These are phyloP conservation scores for Phytophthora pistaciae DNA, from an alignment of 352 stramenopile genomes.

Conservation along the genomic window DNA sequence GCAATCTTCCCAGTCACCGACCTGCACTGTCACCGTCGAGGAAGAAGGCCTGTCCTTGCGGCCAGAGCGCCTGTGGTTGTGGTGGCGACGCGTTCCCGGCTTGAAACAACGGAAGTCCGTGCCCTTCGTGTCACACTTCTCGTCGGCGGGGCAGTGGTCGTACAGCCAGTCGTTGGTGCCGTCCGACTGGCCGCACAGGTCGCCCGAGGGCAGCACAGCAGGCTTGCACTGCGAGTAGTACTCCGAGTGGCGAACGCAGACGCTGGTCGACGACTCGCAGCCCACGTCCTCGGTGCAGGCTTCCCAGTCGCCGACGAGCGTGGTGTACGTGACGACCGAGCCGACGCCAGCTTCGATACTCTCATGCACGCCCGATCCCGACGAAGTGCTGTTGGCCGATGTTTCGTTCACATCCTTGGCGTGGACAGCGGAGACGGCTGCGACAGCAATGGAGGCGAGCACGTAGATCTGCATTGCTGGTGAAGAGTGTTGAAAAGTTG, in stretches of 20 bases:
- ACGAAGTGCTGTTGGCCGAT: not conserved
- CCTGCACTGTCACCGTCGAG: not conserved
- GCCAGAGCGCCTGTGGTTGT: conserved; percentile 2
- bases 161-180: conserved; percentile 30
- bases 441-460: conserved; percentile 6
- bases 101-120: conserved; percentile 13
- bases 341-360: not conserved
- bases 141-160: conserved; percentile 14
- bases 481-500: not conserved
- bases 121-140: conserved; percentile 6
- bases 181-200: conserved; percentile 24
- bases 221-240: conserved; percentile 36
- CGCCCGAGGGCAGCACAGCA: conserved; percentile 11
- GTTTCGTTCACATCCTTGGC: not conserved
- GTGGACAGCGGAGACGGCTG: conserved; percentile 7
- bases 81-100: conserved; percentile 2
- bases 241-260: conserved; percentile 25
- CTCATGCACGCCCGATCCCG: not conserved
- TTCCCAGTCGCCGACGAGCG: conserved; percentile 7
- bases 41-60: not conserved
- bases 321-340: not conserved
- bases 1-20: conserved; percentile 25
- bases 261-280: conserved; percentile 5
- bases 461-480: conserved; percentile 24
- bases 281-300: conserved; percentile 22